Percentiles rank a stretch among this genome's conserved stretches.
Conservation (phyloP, 345 rosid genomes). For the Excoecaria agallocha region DNA sequence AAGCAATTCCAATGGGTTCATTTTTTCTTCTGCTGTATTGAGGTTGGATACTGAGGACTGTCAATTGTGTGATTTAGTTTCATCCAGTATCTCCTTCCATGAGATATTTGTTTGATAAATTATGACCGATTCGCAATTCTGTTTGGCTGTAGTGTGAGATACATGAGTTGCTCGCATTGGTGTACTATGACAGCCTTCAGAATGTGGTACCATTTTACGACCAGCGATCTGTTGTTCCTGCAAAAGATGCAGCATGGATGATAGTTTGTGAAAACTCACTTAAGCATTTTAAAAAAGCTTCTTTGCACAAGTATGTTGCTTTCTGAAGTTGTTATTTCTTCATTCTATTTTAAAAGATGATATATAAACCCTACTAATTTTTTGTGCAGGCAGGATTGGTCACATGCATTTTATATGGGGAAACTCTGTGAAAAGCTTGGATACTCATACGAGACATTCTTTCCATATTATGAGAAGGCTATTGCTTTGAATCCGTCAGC, state of each 20-base stretch:
- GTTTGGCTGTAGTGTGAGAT: constrained; percentile 68
- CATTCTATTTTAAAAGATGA: constrained; percentile 11
- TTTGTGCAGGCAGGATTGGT: constrained; percentile 84
- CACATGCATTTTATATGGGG: constrained; percentile 94
- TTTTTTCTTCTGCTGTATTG: neutral
- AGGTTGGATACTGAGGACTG: neutral
- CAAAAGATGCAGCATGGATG: constrained; percentile 75
- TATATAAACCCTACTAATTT: constrained; percentile 13
- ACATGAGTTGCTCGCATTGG: constrained; percentile 91
- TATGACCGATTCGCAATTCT: constrained; percentile 25
- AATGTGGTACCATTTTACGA: constrained; percentile 93
- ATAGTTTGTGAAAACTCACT: constrained; percentile 76
- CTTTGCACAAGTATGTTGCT: constrained; percentile 58
- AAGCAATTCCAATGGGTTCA: neutral
- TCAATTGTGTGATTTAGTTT: neutral
- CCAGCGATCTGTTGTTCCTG: constrained; percentile 73
- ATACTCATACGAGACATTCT: constrained; percentile 54
- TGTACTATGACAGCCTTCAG: constrained; percentile 97
- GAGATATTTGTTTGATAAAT: neutral
- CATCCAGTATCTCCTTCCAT: neutral
- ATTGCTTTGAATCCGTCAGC: constrained; percentile 76
- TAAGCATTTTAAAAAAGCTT: constrained; percentile 86
- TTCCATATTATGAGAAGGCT: constrained; percentile 75
- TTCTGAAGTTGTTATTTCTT: constrained; percentile 14
- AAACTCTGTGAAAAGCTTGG: constrained; percentile 93